phyloP scores from a whole-genome alignment of 2,329 filamentous ascomycete genomes.

The Boeremia exigua region DNA sequence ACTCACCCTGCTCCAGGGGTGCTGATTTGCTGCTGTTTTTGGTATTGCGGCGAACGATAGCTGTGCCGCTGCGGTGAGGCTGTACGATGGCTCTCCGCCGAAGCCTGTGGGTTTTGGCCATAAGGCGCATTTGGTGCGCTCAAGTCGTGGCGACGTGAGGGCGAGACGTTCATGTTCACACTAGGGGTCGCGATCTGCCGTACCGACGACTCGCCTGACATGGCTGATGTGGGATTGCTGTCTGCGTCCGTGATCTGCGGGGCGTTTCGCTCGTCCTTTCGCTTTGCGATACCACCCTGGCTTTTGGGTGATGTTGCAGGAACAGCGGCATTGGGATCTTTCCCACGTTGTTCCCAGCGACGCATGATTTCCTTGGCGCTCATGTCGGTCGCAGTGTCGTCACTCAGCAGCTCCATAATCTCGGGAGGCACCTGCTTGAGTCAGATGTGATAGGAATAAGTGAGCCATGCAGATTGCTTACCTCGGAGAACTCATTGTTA shows the following conservation, averaged over 20 bases:
- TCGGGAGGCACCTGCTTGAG: slow-evolving; percentile 83
- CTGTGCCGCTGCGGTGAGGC: slow-evolving; percentile 48
- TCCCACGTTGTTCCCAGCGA: slow-evolving; percentile 83
- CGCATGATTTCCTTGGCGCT: slow-evolving; percentile 98
- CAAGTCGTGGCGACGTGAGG: slow-evolving; percentile 40
- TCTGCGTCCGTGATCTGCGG: slow-evolving; percentile 75
- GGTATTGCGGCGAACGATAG: slow-evolving; percentile 45
- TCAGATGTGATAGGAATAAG: not conserved
- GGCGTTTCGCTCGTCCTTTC: slow-evolving; percentile 56
- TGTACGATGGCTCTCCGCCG: slow-evolving; percentile 43
- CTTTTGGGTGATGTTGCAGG: slow-evolving; percentile 50
- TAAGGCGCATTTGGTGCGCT: slow-evolving; percentile 44
- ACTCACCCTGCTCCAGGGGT: slow-evolving; percentile 45
- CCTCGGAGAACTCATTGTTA: slow-evolving; percentile 97
- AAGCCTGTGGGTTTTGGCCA: slow-evolving; percentile 41
- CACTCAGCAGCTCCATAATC: slow-evolving; percentile 82
- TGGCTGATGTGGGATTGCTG: slow-evolving; percentile 77
- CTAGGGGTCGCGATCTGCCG: slow-evolving; percentile 65
- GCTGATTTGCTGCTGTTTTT: slow-evolving; percentile 45
- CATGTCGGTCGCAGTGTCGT: slow-evolving; percentile 82
- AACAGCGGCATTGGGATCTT: slow-evolving; percentile 63
- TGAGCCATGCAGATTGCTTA: slow-evolving; percentile 58
- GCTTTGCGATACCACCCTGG: slow-evolving; percentile 57
- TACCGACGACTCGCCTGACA: slow-evolving; percentile 84
- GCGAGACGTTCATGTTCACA: slow-evolving; percentile 32